Base-by-base conservation (phyloP, 2,329 filamentous ascomycete genomes). In the Pseudogymnoascus sp. region DNA sequence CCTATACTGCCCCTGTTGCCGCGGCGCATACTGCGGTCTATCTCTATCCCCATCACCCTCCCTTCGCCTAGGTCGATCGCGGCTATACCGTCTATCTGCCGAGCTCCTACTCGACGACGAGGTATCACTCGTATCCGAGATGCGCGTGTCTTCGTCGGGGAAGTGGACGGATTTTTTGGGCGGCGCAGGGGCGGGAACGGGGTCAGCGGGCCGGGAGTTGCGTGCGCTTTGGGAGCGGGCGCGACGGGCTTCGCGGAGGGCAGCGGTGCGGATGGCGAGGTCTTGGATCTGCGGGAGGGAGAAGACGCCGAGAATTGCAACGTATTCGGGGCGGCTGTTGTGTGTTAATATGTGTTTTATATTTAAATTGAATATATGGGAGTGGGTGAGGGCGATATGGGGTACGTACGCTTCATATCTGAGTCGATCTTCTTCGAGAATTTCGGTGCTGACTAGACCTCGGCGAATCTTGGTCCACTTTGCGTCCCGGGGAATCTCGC, bases 381-480 rank as follows among this genome's bases (percentile, higher is more conserved):
- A 34, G 4, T 30, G 4, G 18, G 2, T 13, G 6, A 19, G 38
- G 10, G 10, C 2, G 21, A 58, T 30, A 13, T 9, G 23, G 35
- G 33, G 7, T 33, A 56, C 67, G 56, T 62, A 69, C 68, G 82
- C 82, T 68, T 85, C 82, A 65, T 83, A 85, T 8, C 82, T 77
- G 19, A 82, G 75, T 10, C 80, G 77, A 3, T 81, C 80, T 39
- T 76, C 73, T 37, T 77, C 74, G 2, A 85, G 73, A 0, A 83
- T 79, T 63, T 83, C 81, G 4, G 79, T 77, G n/a, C 81, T 83
- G 7, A 85, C 75, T 0, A 83, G 73, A 1, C 72, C 73, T 10
- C 82, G 76, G 59, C 74, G 76, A 33, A 85, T 82, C 60, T 76
- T 78, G 3, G 82, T 85, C 82, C 82, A 85, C 57, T 77, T 76